These are phyloP conservation scores for Ormosia semicastrata DNA, from an alignment of 306 rosid genomes.

Conservation along the genomic window DNA sequence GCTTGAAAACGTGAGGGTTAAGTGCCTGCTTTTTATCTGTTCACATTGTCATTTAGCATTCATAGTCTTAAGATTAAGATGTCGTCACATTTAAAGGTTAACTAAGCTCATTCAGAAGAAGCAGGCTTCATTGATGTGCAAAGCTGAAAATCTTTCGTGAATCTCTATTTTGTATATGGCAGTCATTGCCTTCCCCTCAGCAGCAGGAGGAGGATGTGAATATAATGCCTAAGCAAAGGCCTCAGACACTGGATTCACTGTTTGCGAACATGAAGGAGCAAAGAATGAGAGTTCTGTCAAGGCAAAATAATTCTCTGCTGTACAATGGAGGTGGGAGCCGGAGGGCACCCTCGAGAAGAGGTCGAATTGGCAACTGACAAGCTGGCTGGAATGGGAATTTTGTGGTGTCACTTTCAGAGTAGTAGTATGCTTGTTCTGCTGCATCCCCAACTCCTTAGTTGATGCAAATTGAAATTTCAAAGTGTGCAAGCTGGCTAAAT, in stretches of 20 bases:
- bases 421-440: too few species aligned
- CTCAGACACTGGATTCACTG: conserved; percentile 75
- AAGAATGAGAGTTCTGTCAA: conserved; percentile 61
- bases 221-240: conserved; percentile 53
- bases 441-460: neutral
- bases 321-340: conserved; percentile 48
- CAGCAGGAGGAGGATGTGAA: conserved; percentile 36
- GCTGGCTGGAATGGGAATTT: neutral
- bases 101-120: neutral
- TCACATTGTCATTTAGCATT: neutral
- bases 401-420: neutral
- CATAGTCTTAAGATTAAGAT: neutral
- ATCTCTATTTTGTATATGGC: conserved; percentile 23
- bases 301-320: conserved; percentile 46
- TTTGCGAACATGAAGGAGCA: conserved; percentile 92
- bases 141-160: neutral
- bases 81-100: neutral
- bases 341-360: conserved; percentile 74
- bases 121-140: neutral
- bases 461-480: conserved; percentile 10
- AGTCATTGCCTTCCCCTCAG: conserved; percentile 31
- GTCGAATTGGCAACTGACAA: conserved; percentile 57
- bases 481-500: conserved; percentile 1
- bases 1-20: neutral
- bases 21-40: neutral